phyloP scores from a whole-genome alignment of 495 filamentous ascomycete genomes.

The Aspergillus sclerotioniger region DNA sequence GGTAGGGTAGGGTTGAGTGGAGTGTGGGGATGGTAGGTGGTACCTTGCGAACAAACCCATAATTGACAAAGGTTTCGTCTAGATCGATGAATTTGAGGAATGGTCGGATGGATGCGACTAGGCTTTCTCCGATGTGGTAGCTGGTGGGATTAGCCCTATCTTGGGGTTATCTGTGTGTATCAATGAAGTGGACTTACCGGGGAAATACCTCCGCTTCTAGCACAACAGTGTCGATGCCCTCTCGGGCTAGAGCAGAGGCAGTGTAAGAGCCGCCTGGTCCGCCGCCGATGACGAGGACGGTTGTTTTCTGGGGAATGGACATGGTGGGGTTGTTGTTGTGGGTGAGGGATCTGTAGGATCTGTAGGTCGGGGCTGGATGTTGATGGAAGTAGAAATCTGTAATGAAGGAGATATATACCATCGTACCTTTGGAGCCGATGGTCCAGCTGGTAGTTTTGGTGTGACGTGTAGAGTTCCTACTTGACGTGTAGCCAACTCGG shows the following conservation, averaged over 20 bases:
- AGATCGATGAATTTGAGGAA: conserved; percentile 9
- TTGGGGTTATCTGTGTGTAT: neutral
- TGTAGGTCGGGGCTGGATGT: too few species aligned
- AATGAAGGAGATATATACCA: too few species aligned
- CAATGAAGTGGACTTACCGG: neutral
- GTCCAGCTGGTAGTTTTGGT: too few species aligned
- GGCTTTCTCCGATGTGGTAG: conserved; percentile 12
- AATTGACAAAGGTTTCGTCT: neutral
- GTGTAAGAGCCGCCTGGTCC: conserved; percentile 7
- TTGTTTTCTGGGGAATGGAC: neutral
- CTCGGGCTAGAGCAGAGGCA: conserved; percentile 5
- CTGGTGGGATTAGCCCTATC: neutral
- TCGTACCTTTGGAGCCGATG: too few species aligned
- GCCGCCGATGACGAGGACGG: conserved; percentile 5
- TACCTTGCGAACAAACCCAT: conserved; percentile 7
- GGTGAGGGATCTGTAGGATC: too few species aligned
- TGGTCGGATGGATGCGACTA: conserved; percentile 8
- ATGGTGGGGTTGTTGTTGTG: neutral
- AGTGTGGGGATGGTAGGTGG: too few species aligned
- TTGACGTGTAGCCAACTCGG: too few species aligned
- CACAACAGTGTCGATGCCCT: conserved; percentile 7
- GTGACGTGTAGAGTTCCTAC: too few species aligned
- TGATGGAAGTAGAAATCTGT: too few species aligned
- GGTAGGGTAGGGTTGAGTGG: too few species aligned
- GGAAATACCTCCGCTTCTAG: conserved; percentile 12